Evolutionary conservation across 2,329 filamentous ascomycete species (phyloP), one percentile per base, ranked within the genome.

Genomic region (Calonectria honghensis): DNA sequence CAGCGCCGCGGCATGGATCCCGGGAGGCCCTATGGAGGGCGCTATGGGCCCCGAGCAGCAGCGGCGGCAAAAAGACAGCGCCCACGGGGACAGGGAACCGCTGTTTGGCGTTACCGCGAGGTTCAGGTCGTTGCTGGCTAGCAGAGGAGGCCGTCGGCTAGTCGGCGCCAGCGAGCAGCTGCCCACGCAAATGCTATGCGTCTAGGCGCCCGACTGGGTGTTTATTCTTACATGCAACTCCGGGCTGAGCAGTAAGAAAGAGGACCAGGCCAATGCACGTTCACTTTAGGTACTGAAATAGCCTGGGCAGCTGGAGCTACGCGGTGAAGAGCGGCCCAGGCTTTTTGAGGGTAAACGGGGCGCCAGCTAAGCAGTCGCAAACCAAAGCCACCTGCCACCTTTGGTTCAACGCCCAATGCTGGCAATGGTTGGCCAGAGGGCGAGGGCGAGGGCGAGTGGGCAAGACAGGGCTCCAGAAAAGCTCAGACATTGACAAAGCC

Each of bases 1-100:
- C 54, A 63, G 63, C 65, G 65, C 65, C 65, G 68, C 54, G 65
- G 70, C 70, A 32, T 68, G 48, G 35, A 73, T 51, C 64, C 65
- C 45, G 32, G 64, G 32, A 68, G 41, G 45, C 54, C 70, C 70
- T 73, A 73, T 73, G 54, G 41, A 68, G 57, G 32, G 57, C 59
- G 29, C 41, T 32, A 35, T 64, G 35, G 64, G 24, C 41, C 45
- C 59, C 63, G n/a, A 31, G 54, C 27, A 67, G 70, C 41, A 59
- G 50, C 65, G 50, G 39, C 54, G 65, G 65, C 39, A 68, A 52
- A 68, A 37, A 48, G 35, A 13, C 52, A 67, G 41, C 35, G 37
- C 48, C 14, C 14, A 50, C 6, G 29, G 50, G 9, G 50, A 51
- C 50, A 48, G 32, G 61, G 63, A 41, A 67, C 27, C 48, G 59